A percentile compares a stretch with the other conserved stretches of the same genome.
These are phyloP conservation scores for Neurospora sp. DNA, from an alignment of 495 filamentous ascomycete genomes.

Conservation along the genomic window DNA sequence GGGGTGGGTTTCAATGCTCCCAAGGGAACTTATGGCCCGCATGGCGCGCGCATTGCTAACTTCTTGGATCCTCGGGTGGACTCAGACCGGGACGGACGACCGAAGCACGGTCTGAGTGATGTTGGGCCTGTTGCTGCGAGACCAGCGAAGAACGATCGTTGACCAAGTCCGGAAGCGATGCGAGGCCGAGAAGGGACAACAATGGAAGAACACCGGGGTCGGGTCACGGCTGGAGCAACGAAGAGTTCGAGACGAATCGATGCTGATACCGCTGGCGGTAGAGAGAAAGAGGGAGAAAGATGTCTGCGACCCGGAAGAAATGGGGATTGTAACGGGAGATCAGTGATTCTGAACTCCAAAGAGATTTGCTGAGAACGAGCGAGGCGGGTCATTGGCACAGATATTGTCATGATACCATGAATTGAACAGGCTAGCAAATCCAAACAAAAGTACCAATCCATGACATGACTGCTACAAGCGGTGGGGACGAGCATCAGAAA, in stretches of 20 bases:
- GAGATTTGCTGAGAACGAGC: not conserved
- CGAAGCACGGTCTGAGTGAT: slow-evolving; percentile 5
- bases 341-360: too few species aligned
- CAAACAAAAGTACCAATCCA: not conserved
- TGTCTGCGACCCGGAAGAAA: too few species aligned
- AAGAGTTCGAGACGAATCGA: not conserved
- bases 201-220: not conserved
- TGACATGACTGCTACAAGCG: too few species aligned
- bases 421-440: too few species aligned
- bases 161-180: not conserved
- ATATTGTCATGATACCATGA: not conserved
- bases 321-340: too few species aligned
- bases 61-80: slow-evolving; percentile 33
- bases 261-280: not conserved
- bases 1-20: slow-evolving; percentile 14
- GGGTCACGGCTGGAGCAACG: not conserved
- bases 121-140: slow-evolving; percentile 1
- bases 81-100: slow-evolving; percentile 22
- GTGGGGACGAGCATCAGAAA: too few species aligned
- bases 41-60: slow-evolving; percentile 29
- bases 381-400: not conserved
- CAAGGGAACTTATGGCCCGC: slow-evolving; percentile 28
- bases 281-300: not conserved
- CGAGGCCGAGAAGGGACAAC: not conserved
- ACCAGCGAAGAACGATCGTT: not conserved